These are phyloP conservation scores for Pseudocercospora ulei DNA, from an alignment of 2,329 filamentous ascomycete genomes.

Conservation along the genomic window DNA sequence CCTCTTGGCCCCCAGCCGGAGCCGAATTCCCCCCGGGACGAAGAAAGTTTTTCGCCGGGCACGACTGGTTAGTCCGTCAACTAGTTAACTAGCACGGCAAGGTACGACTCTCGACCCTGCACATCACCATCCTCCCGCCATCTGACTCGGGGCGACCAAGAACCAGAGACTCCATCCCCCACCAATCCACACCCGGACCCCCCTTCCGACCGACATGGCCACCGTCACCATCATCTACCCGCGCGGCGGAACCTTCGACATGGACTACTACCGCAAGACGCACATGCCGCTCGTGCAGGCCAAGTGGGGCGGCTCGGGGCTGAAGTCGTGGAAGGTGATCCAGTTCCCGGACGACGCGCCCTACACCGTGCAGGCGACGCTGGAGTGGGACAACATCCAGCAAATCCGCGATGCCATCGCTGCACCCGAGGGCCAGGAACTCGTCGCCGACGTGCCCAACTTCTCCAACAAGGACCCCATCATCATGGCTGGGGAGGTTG, in stretches of 20 bases:
- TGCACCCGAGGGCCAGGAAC: conserved; percentile 21
- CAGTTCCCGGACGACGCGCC: conserved; percentile 29
- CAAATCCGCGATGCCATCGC: conserved; percentile 28
- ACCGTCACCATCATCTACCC: conserved; percentile 34
- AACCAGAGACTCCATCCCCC: no score
- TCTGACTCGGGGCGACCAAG: no score
- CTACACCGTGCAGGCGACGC: conserved; percentile 32
- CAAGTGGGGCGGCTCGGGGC: conserved; percentile 29
- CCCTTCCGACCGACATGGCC: conserved; percentile 14
- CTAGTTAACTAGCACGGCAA: no score
- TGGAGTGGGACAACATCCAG: conserved; percentile 30
- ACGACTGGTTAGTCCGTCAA: no score
- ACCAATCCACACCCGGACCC: not conserved
- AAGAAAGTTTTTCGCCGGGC: no score
- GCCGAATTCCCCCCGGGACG: no score
- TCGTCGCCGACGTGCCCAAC: conserved; percentile 33
- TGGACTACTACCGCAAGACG: conserved; percentile 36
- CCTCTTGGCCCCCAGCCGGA: no score
- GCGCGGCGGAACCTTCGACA: conserved; percentile 34
- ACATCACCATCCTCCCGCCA: no score
- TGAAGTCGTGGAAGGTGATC: conserved; percentile 32
- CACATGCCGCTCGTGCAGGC: conserved; percentile 36
- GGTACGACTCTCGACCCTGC: no score
- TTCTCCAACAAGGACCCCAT: conserved; percentile 34
- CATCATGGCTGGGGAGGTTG: conserved; percentile 29